phyloP scores from a whole-genome alignment of 2,329 filamentous ascomycete species.

The Aureobasidium vineae region DNA sequence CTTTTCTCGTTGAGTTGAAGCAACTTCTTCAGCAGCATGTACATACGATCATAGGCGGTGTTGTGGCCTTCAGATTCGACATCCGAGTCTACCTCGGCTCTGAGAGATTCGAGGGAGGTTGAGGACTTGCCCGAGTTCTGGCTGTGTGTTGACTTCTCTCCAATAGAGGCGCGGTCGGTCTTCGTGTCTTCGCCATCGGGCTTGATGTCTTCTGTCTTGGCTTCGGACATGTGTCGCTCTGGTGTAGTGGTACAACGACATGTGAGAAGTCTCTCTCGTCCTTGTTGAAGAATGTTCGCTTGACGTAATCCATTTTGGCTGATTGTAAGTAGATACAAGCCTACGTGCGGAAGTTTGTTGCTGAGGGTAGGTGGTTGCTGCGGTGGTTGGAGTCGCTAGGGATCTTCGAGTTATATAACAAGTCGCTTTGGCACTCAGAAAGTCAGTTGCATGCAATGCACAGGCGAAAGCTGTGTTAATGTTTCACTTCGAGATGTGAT shows the following conservation, averaged over 20 bases:
- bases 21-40: not conserved
- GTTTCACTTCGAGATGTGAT: conserved; percentile 24
- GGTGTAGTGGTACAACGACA: conserved; percentile 2
- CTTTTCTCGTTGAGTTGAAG: not conserved
- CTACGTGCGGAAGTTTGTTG: not conserved
- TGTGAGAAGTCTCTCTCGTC: conserved; percentile 11
- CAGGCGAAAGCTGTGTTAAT: conserved; percentile 8
- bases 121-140: not conserved
- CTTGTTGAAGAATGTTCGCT: conserved; percentile 12
- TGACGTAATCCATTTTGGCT: conserved; percentile 7
- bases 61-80: conserved; percentile 57
- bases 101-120: conserved; percentile 64
- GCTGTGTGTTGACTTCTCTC: conserved; percentile 7
- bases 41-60: conserved; percentile 74
- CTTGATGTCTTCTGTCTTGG: conserved; percentile 7
- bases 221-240: not conserved
- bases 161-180: not conserved
- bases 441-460: conserved; percentile 22
- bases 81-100: conserved; percentile 64
- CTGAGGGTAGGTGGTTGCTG: not conserved
- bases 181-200: not conserved
- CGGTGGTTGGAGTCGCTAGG: conserved; percentile 2
- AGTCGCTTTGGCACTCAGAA: conserved; percentile 12
- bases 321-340: not conserved
- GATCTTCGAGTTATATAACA: not conserved